A percentile compares a stretch with the other conserved stretches of the same genome.
Conservation (phyloP, 495 filamentous ascomycete species). For the Lophiotrema nucula region DNA sequence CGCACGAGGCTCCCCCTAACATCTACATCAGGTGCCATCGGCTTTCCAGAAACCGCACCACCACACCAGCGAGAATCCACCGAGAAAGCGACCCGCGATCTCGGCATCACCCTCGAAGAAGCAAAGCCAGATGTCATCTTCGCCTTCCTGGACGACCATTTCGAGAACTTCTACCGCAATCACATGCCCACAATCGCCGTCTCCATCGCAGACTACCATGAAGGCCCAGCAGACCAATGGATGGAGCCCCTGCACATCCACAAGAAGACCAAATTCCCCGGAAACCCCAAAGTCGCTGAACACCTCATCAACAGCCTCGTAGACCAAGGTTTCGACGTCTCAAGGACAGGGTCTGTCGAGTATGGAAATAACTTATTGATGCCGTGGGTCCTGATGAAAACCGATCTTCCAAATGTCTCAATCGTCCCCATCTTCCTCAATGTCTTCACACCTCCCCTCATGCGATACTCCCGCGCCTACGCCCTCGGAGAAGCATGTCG, state of each 20-base stretch:
- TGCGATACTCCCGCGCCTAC: constrained; percentile 12
- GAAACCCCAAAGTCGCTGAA: constrained; percentile 12
- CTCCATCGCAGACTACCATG: constrained; percentile 2
- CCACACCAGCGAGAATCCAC: constrained; percentile 4
- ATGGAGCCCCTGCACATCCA: constrained; percentile 8
- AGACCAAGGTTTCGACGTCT: constrained; percentile 7
- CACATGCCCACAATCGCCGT: constrained; percentile 17
- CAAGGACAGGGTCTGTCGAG: constrained; percentile 8
- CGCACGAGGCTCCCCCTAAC: background rate
- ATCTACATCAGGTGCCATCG: constrained; percentile 6
- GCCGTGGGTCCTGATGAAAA: constrained; percentile 19
- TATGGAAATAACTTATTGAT: constrained; percentile 19
- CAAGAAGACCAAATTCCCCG: constrained; percentile 16
- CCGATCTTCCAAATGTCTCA: constrained; percentile 6
- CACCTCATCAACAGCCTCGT: constrained; percentile 9
- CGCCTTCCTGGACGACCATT: constrained; percentile 21
- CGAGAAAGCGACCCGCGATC: constrained; percentile 14
- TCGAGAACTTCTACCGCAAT: constrained; percentile 20
- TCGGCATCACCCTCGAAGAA: constrained; percentile 10
- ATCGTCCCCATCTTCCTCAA: constrained; percentile 20
- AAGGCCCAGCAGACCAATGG: constrained; percentile 17
- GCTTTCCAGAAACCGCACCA: constrained; percentile 8
- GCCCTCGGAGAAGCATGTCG: constrained; percentile 14
- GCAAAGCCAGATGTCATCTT: constrained; percentile 23
- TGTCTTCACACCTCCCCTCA: constrained; percentile 20